A percentile compares a stretch with the other conserved stretches of the same genome.
phyloP scores from a whole-genome alignment of 306 rosid species.

The Prunus mira region DNA sequence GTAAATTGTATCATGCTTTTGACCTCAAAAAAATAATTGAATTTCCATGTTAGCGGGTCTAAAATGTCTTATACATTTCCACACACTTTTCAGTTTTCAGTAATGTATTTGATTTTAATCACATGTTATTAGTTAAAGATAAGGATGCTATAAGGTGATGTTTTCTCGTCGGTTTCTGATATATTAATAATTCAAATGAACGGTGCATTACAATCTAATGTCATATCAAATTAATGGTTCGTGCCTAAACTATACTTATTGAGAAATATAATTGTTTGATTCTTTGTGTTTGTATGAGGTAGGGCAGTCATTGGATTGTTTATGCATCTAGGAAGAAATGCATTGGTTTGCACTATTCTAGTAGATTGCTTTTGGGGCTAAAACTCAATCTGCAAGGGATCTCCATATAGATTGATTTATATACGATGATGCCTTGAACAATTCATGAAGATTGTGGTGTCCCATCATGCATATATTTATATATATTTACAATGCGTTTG shows the following conservation, averaged over 20 bases:
- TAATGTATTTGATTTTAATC: background rate
- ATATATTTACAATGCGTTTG: background rate
- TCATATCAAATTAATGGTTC: no score
- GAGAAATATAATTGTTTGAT: no score
- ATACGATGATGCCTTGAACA: background rate
- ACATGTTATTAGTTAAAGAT: background rate
- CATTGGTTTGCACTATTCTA: background rate
- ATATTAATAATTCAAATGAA: no score
- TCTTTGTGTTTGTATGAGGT: background rate
- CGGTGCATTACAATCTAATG: no score
- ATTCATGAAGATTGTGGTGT: background rate
- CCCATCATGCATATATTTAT: background rate
- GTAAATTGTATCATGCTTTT: background rate
- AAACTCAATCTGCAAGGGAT: background rate
- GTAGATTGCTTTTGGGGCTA: background rate
- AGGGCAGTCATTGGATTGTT: background rate
- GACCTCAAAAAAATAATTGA: no score
- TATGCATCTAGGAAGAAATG: background rate
- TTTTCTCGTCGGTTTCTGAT: no score
- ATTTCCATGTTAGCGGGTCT: background rate
- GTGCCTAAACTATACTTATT: no score
- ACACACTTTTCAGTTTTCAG: background rate
- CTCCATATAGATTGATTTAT: background rate
- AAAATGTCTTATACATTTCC: background rate
- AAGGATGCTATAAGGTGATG: background rate